Conservation (phyloP, 768 basidiomycete species). For the Lactarius hatsudake region DNA sequence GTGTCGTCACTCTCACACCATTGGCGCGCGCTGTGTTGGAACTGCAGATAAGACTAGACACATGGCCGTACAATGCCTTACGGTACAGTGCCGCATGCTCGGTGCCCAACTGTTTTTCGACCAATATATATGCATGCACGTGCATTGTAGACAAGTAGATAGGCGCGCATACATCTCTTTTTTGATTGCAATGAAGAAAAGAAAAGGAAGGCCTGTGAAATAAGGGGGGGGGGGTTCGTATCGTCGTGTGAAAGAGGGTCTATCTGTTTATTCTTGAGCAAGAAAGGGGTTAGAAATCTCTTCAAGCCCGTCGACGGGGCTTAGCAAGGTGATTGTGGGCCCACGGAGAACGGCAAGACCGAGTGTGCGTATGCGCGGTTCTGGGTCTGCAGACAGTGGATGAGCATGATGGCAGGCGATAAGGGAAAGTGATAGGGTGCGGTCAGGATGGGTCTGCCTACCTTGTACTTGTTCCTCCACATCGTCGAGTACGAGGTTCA, state of each 20-base stretch:
- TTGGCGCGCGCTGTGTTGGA: conserved; percentile 1
- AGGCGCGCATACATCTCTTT: conserved; percentile 5
- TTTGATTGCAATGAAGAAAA: conserved; percentile 8
- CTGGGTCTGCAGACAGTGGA: conserved; percentile 48
- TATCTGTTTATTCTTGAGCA: conserved; percentile 54
- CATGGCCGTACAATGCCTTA: not conserved
- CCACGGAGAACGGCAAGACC: conserved; percentile 91
- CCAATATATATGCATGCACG: conserved; percentile 8
- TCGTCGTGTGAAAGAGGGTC: not conserved
- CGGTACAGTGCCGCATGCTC: not conserved
- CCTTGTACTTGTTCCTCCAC: conserved; percentile 81
- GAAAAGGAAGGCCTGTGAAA: not conserved
- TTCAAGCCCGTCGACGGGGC: conserved; percentile 93
- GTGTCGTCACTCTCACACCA: not conserved
- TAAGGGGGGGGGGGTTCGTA: not conserved
- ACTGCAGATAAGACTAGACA: conserved; percentile 1
- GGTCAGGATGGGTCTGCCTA: conserved; percentile 30
- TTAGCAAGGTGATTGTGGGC: conserved; percentile 90
- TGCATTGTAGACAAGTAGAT: conserved; percentile 13
- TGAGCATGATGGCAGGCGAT: not conserved
- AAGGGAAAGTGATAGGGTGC: too few relatives aligned
- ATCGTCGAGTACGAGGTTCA: conserved; percentile 96
- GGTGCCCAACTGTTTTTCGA: not conserved
- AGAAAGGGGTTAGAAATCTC: conserved; percentile 91
- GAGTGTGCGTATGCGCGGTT: conserved; percentile 60